These are phyloP conservation scores for Typha latifolia DNA, from an alignment of 176 grass and related monocot species.

Conservation along the genomic window DNA sequence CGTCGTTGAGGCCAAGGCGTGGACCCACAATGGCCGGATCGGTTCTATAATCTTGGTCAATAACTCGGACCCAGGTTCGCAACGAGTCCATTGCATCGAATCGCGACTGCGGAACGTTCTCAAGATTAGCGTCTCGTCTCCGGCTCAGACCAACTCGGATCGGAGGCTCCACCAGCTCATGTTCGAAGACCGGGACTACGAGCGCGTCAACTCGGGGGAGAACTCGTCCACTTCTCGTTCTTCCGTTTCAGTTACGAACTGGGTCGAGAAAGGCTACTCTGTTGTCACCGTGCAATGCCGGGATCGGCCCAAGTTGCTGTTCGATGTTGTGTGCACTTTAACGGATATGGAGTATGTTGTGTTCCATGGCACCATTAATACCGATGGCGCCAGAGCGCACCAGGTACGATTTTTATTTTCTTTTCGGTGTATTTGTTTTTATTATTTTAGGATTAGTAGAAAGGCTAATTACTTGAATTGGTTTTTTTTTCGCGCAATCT, in stretches of 20 bases:
- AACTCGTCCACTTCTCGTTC: background rate
- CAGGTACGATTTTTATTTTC: conserved; percentile 35
- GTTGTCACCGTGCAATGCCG: conserved; percentile 70
- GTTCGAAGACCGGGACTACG: conserved; percentile 46
- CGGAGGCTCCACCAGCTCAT: conserved; percentile 86
- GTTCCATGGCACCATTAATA: conserved; percentile 74
- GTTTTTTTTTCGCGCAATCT: conserved; percentile 3
- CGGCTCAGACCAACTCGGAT: conserved; percentile 29
- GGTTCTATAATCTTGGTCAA: conserved; percentile 57
- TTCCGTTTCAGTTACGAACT: conserved; percentile 52
- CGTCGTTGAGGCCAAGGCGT: conserved; percentile 68
- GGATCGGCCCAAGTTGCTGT: conserved; percentile 79
- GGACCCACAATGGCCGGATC: conserved; percentile 78
- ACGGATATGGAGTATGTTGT: conserved; percentile 93
- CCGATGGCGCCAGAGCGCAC: conserved; percentile 59
- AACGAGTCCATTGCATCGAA: conserved; percentile 40
- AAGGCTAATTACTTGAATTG: background rate
- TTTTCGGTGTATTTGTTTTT: background rate
- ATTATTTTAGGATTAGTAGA: conserved; percentile 7
- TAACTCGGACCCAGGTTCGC: conserved; percentile 43
- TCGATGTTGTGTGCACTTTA: conserved; percentile 85
- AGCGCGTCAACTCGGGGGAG: conserved; percentile 1
- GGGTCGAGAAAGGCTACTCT: conserved; percentile 67
- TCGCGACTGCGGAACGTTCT: conserved; percentile 59
- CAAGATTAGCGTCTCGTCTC: background rate